Conservation (phyloP, 352 stramenopile genomes). For the Sclerospora graminicola region DNA sequence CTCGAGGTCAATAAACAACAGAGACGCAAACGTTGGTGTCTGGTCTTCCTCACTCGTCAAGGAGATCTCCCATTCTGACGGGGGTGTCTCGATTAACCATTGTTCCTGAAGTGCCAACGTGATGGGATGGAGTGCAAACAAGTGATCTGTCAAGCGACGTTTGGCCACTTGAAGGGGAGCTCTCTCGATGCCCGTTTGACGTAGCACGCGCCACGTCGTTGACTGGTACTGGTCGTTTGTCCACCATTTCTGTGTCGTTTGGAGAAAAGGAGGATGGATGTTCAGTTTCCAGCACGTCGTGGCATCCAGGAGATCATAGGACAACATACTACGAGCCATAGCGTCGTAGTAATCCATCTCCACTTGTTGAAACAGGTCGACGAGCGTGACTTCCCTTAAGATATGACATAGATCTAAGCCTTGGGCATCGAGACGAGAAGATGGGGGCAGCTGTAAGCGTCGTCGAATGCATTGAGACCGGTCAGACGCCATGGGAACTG, state of each 20-base stretch:
- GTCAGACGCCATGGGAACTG: slow-evolving; percentile 53
- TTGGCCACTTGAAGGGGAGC: no score
- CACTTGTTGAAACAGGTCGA: slow-evolving; percentile 65
- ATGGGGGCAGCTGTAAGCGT: slow-evolving; percentile 64
- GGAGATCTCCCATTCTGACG: no score
- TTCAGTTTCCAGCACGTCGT: slow-evolving; percentile 54
- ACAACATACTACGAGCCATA: slow-evolving; percentile 69
- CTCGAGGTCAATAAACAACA: no score
- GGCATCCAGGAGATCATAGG: slow-evolving; percentile 83
- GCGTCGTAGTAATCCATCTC: slow-evolving; percentile 74
- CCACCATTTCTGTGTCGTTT: slow-evolving; percentile 82
- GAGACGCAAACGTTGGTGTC: no score
- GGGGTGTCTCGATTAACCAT: no score
- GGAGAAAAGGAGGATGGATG: slow-evolving; percentile 73
- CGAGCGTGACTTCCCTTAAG: slow-evolving; percentile 55
- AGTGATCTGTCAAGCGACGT: no score
- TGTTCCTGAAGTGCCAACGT: no score
- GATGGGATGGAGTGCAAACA: no score
- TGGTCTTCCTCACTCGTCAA: no score
- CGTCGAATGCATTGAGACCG: slow-evolving; percentile 50
- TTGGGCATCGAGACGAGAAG: not conserved
- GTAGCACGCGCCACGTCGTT: no score
- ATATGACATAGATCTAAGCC: slow-evolving; percentile 46
- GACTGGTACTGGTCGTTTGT: no score
- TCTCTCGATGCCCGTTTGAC: no score